Conservation (phyloP, 2,329 filamentous ascomycete species). For the Tolypocladium amazonense region DNA sequence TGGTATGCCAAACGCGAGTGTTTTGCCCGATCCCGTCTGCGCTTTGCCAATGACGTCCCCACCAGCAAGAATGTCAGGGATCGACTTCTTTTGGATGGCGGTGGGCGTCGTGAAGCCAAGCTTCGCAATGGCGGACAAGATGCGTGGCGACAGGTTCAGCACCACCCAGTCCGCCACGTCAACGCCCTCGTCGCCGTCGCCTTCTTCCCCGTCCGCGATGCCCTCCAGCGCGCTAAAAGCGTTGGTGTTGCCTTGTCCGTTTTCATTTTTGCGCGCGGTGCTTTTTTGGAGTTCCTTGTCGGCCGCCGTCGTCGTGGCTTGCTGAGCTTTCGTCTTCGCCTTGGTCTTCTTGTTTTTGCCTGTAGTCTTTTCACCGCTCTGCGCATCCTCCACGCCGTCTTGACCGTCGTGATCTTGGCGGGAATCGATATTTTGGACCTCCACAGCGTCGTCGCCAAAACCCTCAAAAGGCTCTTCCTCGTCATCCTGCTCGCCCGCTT, state of each 20-base stretch:
- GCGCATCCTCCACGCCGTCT: constrained; percentile 17
- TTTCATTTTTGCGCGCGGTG: constrained; percentile 23
- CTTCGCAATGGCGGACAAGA: constrained; percentile 64
- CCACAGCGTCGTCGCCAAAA: constrained; percentile 41
- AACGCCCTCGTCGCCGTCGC: constrained; percentile 46
- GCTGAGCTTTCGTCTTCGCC: constrained; percentile 19
- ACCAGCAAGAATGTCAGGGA: constrained; percentile 72
- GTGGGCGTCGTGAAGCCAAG: constrained; percentile 76
- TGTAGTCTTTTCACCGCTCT: constrained; percentile 16
- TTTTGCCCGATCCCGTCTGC: constrained; percentile 93
- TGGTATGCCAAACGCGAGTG: constrained; percentile 85
- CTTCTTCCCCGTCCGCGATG: constrained; percentile 37
- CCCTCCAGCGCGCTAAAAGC: constrained; percentile 44
- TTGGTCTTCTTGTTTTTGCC: constrained; percentile 11
- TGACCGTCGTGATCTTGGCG: constrained; percentile 19
- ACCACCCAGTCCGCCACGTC: constrained; percentile 70
- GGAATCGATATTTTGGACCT: constrained; percentile 19
- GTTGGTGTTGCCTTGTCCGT: constrained; percentile 25
- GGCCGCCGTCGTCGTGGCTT: constrained; percentile 19
- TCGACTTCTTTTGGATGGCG: constrained; percentile 65
- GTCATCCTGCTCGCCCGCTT: constrained; percentile 11
- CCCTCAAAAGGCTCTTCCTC: constrained; percentile 53
- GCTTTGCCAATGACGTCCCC: constrained; percentile 94
- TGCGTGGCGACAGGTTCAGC: constrained; percentile 60
- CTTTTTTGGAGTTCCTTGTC: constrained; percentile 21